Conservation (phyloP, 192 early-diverging fungal species). For the Rhizophagus prolifer region DNA sequence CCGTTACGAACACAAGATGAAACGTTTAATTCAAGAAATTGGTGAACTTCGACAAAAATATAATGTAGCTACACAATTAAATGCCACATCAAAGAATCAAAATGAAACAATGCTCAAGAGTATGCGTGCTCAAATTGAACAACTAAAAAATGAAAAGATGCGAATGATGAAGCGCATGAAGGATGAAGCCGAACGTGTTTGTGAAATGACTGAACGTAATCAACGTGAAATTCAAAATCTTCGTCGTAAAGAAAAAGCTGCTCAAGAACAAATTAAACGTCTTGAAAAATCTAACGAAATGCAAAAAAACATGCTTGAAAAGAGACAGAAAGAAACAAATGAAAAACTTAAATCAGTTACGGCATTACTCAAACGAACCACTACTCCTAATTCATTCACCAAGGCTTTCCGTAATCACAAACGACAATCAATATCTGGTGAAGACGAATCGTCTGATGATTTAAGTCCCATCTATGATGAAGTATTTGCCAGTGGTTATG, state of each 20-base stretch:
- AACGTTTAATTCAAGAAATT: slow-evolving; percentile 52
- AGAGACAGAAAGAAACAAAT: slow-evolving; percentile 50
- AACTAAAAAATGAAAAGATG: slow-evolving; percentile 65
- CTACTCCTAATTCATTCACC: too few species aligned
- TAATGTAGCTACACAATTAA: slow-evolving; percentile 48
- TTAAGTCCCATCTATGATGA: too few species aligned
- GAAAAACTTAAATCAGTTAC: slow-evolving; percentile 50
- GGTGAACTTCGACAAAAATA: slow-evolving; percentile 56
- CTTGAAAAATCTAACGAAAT: slow-evolving; percentile 53
- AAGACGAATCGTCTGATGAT: too few species aligned
- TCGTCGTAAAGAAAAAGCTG: slow-evolving; percentile 59
- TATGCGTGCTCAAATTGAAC: slow-evolving; percentile 65
- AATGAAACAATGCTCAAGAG: slow-evolving; percentile 63
- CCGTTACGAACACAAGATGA: too few species aligned
- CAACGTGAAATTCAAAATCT: slow-evolving; percentile 56
- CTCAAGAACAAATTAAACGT: slow-evolving; percentile 48
- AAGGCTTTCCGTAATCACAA: too few species aligned
- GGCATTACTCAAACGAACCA: slow-evolving; percentile 51
- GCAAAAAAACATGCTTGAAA: slow-evolving; percentile 51
- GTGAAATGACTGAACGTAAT: slow-evolving; percentile 57
- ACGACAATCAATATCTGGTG: too few species aligned
- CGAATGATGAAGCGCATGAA: slow-evolving; percentile 77
- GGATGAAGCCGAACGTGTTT: slow-evolving; percentile 58
- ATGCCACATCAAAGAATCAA: too few species aligned
- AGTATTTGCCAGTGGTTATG: too few species aligned